phyloP scores from a whole-genome alignment of 441 rosid genomes.

The Mallotus japonicus region DNA sequence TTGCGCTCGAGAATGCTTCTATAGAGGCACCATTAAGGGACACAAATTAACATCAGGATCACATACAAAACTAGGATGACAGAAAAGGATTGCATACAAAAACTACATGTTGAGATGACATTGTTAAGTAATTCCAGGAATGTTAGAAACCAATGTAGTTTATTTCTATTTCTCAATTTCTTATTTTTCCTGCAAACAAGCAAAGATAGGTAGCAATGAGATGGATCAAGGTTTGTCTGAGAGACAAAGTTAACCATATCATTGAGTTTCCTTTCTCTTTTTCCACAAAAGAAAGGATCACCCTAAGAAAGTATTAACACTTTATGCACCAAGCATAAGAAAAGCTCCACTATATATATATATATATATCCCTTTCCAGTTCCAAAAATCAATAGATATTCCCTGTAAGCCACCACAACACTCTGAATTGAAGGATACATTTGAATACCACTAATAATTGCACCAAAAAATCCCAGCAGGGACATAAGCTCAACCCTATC shows the following conservation, averaged over 20 bases:
- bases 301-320: neutral
- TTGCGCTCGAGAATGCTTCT: conserved; percentile 78
- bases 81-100: neutral
- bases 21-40: conserved; percentile 38
- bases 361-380: neutral
- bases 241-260: neutral
- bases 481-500: conserved; percentile 80
- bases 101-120: neutral
- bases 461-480: conserved; percentile 76
- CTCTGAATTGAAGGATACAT: conserved; percentile 64
- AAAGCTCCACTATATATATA: neutral
- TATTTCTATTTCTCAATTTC: neutral
- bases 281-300: neutral
- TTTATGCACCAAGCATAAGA: neutral
- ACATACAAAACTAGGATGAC: neutral
- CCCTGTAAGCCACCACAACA: neutral
- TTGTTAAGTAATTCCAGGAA: neutral
- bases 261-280: neutral
- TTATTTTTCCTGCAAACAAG: neutral
- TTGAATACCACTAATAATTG: conserved; percentile 78
- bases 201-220: neutral
- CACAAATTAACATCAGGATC: neutral
- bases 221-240: neutral
- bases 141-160: neutral
- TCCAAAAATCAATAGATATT: neutral